Evolutionary conservation across 2,329 filamentous ascomycete genomes (phyloP).

Genomic region (Hypocrella siamensis): DNA sequence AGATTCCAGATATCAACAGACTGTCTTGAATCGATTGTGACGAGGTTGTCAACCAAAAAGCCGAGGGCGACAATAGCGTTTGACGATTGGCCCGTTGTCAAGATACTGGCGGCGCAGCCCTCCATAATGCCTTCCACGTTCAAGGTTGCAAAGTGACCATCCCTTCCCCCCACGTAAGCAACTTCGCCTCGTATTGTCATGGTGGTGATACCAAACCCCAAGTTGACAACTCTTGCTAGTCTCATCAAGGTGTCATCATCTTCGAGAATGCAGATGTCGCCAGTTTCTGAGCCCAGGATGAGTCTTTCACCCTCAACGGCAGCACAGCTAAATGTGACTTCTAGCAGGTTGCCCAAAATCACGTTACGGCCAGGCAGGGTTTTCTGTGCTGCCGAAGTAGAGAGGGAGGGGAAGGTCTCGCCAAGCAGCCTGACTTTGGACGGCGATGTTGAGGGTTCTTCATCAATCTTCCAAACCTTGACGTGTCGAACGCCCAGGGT

Average conservation of each 20-base stretch:
- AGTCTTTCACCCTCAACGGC: conserved; percentile 59
- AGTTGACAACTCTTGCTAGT: conserved; percentile 47
- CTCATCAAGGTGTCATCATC: conserved; percentile 58
- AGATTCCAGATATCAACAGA: conserved; percentile 54
- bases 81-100: conserved; percentile 20
- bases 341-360: conserved; percentile 64
- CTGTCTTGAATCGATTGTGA: conserved; percentile 61
- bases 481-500: conserved; percentile 84
- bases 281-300: conserved; percentile 73
- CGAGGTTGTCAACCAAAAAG: conserved; percentile 48
- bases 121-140: conserved; percentile 33
- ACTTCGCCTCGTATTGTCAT: conserved; percentile 43
- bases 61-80: conserved; percentile 50
- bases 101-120: conserved; percentile 21
- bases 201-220: conserved; percentile 54
- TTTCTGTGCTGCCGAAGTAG: conserved; percentile 26
- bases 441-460: conserved; percentile 42
- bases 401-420: conserved; percentile 19
- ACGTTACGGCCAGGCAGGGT: conserved; percentile 78
- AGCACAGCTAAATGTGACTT: conserved; percentile 71
- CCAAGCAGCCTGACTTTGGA: conserved; percentile 41
- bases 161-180: conserved; percentile 54
- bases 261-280: conserved; percentile 79
- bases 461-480: conserved; percentile 83
- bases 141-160: conserved; percentile 40